Base-by-base conservation (phyloP, 768 basidiomycete genomes). In the Sistotremastrum niveocremeum region DNA sequence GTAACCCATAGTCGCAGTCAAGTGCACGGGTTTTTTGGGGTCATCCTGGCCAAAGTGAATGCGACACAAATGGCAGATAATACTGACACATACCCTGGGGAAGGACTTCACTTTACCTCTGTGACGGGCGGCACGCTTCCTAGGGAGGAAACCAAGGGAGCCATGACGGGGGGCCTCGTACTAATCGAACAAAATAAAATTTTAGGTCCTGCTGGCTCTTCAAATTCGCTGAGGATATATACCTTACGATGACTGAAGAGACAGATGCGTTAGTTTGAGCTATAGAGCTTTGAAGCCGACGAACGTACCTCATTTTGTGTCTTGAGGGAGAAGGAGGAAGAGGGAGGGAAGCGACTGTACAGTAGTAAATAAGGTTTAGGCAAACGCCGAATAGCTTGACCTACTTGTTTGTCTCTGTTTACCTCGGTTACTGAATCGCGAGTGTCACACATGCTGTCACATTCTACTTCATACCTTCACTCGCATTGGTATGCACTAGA, bases 81-180 rank as follows among this genome's bases (percentile, higher is more conserved):
- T 32, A 33, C 12, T n/a, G 35, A 41, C 34, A 58, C 79, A 49
- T 52, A 89, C 93, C 82, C 81, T 91, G 62, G 95, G 95, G 84
- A 98, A 99, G 53, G 91, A 80, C 80, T 99, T 99, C 69, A 97
- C 91, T 76, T 91, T 93, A 66, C 94, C 94, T 58, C 94, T 83
- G 71, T 97, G 94, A 62, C 94, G 83, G 54, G 94, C 91, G 47
- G 94, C 75, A 60, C 94, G 81, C 73, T 99, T 98, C 64, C 86
- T 79, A 60, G 94, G 94, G 52, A 97, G 79, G 75, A 91, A 94
- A 61, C 91, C 94, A 58, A 98, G 81, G 54, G 91, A 95, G 62
- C 94, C 94, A 69, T 93, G 88, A 63, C 94, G 90, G 61, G 94
- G 94, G 55, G 90, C 89, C 84, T 98, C 93, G 72, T 81, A 97